Evolutionary conservation across 805 yeast species (phyloP).

Genomic region (Ogataea methylovora): DNA sequence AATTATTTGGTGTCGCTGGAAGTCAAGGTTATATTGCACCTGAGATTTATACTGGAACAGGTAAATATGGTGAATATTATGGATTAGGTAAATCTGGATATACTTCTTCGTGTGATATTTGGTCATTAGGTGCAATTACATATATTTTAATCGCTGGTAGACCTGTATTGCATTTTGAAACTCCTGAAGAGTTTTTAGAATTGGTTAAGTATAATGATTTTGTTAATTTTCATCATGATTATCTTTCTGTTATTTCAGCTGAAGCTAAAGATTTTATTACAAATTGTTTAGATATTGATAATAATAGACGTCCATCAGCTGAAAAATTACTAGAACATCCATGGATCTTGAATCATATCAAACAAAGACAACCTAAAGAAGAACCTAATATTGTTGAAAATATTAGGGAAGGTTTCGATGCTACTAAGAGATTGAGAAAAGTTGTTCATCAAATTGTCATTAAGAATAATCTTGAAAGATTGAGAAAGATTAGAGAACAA

Average conservation of each 20-base stretch:
- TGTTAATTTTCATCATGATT: conserved; percentile 78
- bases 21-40: conserved; percentile 94
- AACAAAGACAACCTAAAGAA: conserved; percentile 2
- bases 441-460: conserved; percentile 77
- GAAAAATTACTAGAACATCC: conserved; percentile 52
- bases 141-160: conserved; percentile 89
- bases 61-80: conserved; percentile 25
- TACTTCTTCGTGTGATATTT: conserved; percentile 91
- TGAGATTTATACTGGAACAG: conserved; percentile 63
- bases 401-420: conserved; percentile 67
- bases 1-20: conserved; percentile 33
- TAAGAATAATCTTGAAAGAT: conserved; percentile 62
- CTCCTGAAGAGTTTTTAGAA: conserved; percentile 67
- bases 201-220: conserved; percentile 71
- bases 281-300: conserved; percentile 55
- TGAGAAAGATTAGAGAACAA: conserved; percentile 48
- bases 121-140: conserved; percentile 92
- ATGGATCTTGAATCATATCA: conserved; percentile 52
- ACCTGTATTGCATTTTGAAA: conserved; percentile 85
- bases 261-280: conserved; percentile 72
- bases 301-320: conserved; percentile 56
- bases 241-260: conserved; percentile 74
- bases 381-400: conserved; percentile 63
- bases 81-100: conserved; percentile 54
- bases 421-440: conserved; percentile 67